phyloP scores from a whole-genome alignment of 495 filamentous ascomycete genomes.

The Apiosordaria backusii region DNA sequence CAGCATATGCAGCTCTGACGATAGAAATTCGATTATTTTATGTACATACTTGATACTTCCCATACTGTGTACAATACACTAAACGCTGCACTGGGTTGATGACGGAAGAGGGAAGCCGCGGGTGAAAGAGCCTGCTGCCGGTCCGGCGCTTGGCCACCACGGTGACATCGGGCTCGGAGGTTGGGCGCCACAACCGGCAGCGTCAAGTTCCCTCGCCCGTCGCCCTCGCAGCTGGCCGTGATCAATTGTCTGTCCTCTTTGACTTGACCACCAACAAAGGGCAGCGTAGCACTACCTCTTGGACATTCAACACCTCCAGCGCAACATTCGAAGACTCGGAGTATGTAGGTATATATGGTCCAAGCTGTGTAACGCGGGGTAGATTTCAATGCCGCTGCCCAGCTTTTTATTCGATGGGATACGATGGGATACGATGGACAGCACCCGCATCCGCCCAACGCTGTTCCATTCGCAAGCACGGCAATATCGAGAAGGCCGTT shows the following conservation, averaged over 20 bases:
- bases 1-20: not conserved
- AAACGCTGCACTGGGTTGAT: not conserved
- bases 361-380: constrained; percentile 13
- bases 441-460: not conserved
- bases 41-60: too few species aligned
- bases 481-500: constrained; percentile 2
- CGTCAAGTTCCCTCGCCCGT: not conserved
- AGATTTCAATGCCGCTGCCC: constrained; percentile 7
- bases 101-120: not conserved
- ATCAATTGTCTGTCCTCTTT: too few species aligned
- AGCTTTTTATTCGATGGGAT: constrained; percentile 20
- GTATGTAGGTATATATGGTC: not conserved
- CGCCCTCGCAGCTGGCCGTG: not conserved
- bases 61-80: not conserved
- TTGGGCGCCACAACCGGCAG: not conserved
- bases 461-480: not conserved
- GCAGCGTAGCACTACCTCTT: not conserved
- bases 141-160: not conserved
- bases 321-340: too few species aligned
- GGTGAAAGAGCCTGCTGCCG: not conserved
- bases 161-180: not conserved
- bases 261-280: not conserved
- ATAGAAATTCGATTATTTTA: not conserved
- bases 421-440: constrained; percentile 19
- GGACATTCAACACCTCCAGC: too few species aligned